phyloP scores from a whole-genome alignment of 164 flowering plant genomes.

The Tetrastigma voinierianum region DNA sequence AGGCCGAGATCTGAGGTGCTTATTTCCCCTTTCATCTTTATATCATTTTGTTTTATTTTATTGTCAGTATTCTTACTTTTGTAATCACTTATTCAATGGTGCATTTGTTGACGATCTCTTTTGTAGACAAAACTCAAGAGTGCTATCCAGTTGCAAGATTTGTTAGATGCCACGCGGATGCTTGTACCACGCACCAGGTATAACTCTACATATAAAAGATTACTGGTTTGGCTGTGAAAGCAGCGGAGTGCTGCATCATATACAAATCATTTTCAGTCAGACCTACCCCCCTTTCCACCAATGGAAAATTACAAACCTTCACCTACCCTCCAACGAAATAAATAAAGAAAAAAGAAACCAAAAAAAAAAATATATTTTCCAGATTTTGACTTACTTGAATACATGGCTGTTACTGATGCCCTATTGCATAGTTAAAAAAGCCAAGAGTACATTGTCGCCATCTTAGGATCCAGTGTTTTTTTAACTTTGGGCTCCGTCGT shows the following conservation, averaged over 20 bases:
- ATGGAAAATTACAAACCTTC: too few species aligned
- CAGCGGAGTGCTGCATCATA: not conserved
- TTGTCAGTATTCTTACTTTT: not conserved
- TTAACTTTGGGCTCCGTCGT: too few species aligned
- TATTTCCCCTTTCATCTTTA: slow-evolving; percentile 9
- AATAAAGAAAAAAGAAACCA: too few species aligned
- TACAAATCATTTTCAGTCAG: not conserved
- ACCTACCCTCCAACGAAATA: too few species aligned
- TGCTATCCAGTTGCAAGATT: slow-evolving; percentile 98
- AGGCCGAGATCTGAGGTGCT: slow-evolving; percentile 87
- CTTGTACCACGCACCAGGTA: slow-evolving; percentile 95
- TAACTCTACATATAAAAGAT: not conserved
- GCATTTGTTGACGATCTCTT: slow-evolving; percentile 4
- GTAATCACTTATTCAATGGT: not conserved
- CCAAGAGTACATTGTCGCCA: too few species aligned
- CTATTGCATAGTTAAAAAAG: too few species aligned
- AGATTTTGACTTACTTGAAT: too few species aligned
- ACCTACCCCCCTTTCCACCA: too few species aligned
- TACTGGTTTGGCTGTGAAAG: not conserved
- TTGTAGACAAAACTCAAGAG: slow-evolving; percentile 96
- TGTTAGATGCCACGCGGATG: slow-evolving; percentile 94
- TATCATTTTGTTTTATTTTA: not conserved
- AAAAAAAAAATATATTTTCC: too few species aligned
- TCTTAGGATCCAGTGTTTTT: too few species aligned
- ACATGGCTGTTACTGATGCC: too few species aligned